Percentiles rank a stretch among this genome's conserved stretches.
Conservation (phyloP, 768 basidiomycete genomes). For the Kwoniella shandongensis region DNA sequence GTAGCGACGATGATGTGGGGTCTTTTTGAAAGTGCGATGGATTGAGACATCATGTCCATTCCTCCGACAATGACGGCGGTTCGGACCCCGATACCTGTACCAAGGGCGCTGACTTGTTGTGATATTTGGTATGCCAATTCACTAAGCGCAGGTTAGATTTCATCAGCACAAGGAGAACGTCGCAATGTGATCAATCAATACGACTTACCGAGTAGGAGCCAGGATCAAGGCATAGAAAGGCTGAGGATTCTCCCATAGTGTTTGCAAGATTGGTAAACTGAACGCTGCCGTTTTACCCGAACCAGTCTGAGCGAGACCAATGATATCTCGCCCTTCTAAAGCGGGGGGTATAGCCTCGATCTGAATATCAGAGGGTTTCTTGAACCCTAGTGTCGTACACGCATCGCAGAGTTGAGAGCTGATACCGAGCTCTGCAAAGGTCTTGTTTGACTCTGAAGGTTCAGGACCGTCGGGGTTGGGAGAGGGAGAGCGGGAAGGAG, state of each 20-base stretch:
- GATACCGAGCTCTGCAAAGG: slow-evolving; percentile 81
- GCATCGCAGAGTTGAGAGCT: slow-evolving; percentile 87
- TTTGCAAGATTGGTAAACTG: slow-evolving; percentile 91
- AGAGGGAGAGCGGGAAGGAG: slow-evolving; percentile 14
- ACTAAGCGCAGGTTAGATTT: slow-evolving; percentile 53
- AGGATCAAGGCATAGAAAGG: slow-evolving; percentile 90
- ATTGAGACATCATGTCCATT: slow-evolving; percentile 84
- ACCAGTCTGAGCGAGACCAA: slow-evolving; percentile 96
- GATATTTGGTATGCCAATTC: slow-evolving; percentile 97
- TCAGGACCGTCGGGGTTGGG: slow-evolving; percentile 15
- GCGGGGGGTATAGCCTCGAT: slow-evolving; percentile 79
- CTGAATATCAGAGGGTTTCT: slow-evolving; percentile 87
- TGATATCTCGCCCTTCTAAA: slow-evolving; percentile 87
- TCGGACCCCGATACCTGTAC: slow-evolving; percentile 87
- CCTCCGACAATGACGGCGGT: slow-evolving; percentile 93
- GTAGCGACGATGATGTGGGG: slow-evolving; percentile 96
- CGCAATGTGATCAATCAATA: too few species aligned
- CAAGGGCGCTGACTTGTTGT: slow-evolving; percentile 91
- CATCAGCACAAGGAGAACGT: not conserved
- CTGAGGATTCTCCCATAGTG: slow-evolving; percentile 76
- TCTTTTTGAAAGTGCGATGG: slow-evolving; percentile 85
- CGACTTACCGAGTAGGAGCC: slow-evolving; percentile 74
- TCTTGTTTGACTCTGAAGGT: slow-evolving; percentile 39
- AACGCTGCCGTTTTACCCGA: slow-evolving; percentile 98
- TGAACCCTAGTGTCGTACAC: slow-evolving; percentile 76